Percentiles rank a stretch among this genome's conserved stretches.
Conservation (phyloP, 2,329 filamentous ascomycete genomes). For the Fonsecaea erecta region DNA sequence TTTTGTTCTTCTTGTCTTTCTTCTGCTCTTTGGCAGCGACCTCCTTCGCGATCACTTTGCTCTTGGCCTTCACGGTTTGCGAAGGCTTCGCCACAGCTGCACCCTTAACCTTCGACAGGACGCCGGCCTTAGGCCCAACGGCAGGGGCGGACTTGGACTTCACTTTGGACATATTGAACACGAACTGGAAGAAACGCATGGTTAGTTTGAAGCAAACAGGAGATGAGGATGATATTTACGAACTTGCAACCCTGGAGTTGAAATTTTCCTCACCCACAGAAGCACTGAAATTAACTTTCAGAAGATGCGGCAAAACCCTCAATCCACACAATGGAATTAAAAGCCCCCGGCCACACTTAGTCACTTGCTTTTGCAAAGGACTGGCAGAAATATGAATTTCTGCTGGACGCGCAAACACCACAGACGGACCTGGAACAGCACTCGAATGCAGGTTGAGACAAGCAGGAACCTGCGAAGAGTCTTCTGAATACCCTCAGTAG, state of each 20-base stretch:
- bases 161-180: slow-evolving; percentile 53
- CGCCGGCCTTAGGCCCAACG: slow-evolving; percentile 45
- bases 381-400: slow-evolving; percentile 30
- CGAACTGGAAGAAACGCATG: slow-evolving; percentile 19
- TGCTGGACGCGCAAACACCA: slow-evolving; percentile 29
- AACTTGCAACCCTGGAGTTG: slow-evolving; percentile 22
- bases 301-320: slow-evolving; percentile 32
- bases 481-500: slow-evolving; percentile 22
- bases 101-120: slow-evolving; percentile 54
- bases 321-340: slow-evolving; percentile 34
- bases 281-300: slow-evolving; percentile 10
- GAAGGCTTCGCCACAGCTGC: slow-evolving; percentile 52
- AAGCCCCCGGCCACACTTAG: slow-evolving; percentile 33
- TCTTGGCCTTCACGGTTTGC: slow-evolving; percentile 51
- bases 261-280: slow-evolving; percentile 19
- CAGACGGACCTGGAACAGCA: slow-evolving; percentile 18
- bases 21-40: slow-evolving; percentile 49
- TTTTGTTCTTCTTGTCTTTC: slow-evolving; percentile 48
- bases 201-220: slow-evolving; percentile 15
- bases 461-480: slow-evolving; percentile 31
- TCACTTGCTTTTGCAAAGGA: slow-evolving; percentile 31
- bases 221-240: slow-evolving; percentile 11
- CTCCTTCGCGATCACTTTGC: slow-evolving; percentile 51
- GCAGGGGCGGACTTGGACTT: slow-evolving; percentile 50
- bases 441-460: slow-evolving; percentile 30